These are phyloP conservation scores for Pseudocercospora musae DNA, from an alignment of 2,329 filamentous ascomycete genomes.

Conservation along the genomic window DNA sequence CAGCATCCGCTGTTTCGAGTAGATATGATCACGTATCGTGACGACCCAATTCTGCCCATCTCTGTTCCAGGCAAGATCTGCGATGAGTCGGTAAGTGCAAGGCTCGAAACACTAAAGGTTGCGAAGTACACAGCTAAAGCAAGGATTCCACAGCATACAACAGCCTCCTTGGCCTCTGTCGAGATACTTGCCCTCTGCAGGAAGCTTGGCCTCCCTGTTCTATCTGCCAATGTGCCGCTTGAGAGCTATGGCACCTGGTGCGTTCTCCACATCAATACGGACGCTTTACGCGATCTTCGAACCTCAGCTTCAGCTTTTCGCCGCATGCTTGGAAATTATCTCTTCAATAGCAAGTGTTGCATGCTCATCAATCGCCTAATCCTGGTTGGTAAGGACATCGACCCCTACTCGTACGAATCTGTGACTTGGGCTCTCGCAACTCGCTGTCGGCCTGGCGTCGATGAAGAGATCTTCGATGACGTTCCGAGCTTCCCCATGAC, in stretches of 20 bases:
- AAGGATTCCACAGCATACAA: too few relatives aligned
- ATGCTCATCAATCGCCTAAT: too few relatives aligned
- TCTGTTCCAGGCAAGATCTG: conserved; percentile 43
- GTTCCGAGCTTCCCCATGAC: background rate
- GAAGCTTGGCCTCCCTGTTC: background rate
- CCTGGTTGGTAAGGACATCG: background rate
- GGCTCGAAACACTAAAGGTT: too few relatives aligned
- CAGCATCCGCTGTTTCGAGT: conserved; percentile 44
- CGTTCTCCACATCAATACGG: too few relatives aligned
- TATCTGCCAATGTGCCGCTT: background rate
- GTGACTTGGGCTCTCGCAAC: conserved; percentile 1
- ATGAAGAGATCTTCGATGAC: conserved; percentile 1
- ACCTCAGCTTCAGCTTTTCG: too few relatives aligned
- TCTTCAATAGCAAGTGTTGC: too few relatives aligned
- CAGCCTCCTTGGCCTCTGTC: too few relatives aligned
- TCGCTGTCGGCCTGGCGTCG: background rate
- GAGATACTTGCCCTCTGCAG: conserved; percentile 1
- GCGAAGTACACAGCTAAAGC: too few relatives aligned
- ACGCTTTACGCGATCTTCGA: too few relatives aligned
- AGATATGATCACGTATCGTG: conserved; percentile 48
- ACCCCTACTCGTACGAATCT: background rate
- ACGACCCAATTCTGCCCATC: conserved; percentile 49
- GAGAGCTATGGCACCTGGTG: conserved; percentile 2
- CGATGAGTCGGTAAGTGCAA: conserved; percentile 40
- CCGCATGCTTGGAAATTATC: too few relatives aligned